Percentiles rank a stretch among this genome's conserved stretches.
Evolutionary conservation across 352 stramenopile species (phyloP).

Genomic region (Globisporangium solare): DNA sequence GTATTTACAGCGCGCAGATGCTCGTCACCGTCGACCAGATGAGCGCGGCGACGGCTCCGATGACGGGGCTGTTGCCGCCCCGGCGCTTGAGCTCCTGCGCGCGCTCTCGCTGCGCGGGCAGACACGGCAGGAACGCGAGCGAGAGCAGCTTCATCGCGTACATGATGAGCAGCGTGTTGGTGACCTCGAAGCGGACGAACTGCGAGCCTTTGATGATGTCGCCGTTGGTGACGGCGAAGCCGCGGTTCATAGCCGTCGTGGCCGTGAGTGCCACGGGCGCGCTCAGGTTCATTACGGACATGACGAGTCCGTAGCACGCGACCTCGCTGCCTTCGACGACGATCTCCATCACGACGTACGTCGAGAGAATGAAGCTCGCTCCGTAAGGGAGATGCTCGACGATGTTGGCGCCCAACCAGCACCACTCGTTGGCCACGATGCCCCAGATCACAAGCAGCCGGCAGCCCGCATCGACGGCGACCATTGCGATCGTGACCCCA

Average conservation of each 20-base stretch:
- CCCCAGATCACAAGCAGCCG: slow-evolving; percentile 14
- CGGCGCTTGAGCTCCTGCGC: too few species aligned
- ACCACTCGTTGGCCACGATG: slow-evolving; percentile 13
- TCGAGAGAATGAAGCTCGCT: slow-evolving; percentile 15
- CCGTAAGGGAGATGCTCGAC: slow-evolving; percentile 7
- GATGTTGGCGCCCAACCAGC: slow-evolving; percentile 5
- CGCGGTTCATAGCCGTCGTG: slow-evolving; percentile 10
- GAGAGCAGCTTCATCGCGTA: too few species aligned
- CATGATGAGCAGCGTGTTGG: slow-evolving; percentile 3
- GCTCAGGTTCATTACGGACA: slow-evolving; percentile 14
- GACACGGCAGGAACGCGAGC: too few species aligned
- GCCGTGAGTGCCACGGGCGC: slow-evolving; percentile 12
- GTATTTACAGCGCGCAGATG: too few species aligned
- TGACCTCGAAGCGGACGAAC: slow-evolving; percentile 11
- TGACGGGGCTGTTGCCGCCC: too few species aligned
- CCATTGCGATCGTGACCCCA: slow-evolving; percentile 1
- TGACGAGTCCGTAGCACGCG: slow-evolving; percentile 12
- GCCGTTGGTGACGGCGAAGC: slow-evolving; percentile 14
- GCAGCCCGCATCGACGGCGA: slow-evolving; percentile 10
- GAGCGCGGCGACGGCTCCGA: too few species aligned
- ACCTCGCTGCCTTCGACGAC: slow-evolving; percentile 20
- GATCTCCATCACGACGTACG: slow-evolving; percentile 19
- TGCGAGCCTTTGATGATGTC: slow-evolving; percentile 16
- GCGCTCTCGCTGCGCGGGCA: too few species aligned
- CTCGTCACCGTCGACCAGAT: too few species aligned